Base-by-base conservation (phyloP, 768 basidiomycete genomes). In the Lentinula detonsa region DNA sequence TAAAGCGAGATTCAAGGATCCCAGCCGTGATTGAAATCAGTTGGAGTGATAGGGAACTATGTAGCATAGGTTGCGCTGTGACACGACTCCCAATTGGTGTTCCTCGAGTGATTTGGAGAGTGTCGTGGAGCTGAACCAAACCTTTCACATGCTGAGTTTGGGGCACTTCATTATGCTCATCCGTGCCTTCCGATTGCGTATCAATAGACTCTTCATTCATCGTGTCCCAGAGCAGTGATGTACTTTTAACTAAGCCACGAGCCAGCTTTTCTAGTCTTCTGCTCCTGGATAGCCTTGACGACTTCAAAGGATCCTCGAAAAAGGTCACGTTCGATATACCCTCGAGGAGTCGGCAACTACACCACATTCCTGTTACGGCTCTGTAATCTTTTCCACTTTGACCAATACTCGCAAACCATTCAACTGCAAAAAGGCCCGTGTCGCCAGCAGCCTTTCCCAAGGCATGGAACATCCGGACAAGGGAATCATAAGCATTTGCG, bases 301-400 rank as follows among this genome's bases (percentile, higher is more conserved):
- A 61, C 5, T 13, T 42, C 7, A 68, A 69, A 9, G 69, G 71
- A 52, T 43, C 59, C 1, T 69, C 66, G 23, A 73, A 72, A 8
- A 89, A 71, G 16, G 74, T 76, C 7, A 86, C 67, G 1, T 76
- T 74, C 0, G 82, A 77, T 7, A 88, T 74, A 2, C 96, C 95
- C 66, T 91, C 87, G 61, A 98, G 69, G 0, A 98, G 69, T 33
- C 85, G 81, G 62, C 83, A 82, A 2, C 90, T 88, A 64, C 91
- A 90, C 94, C 94, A 98, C 23, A 95, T 75, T 2, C 93, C 93
- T 0, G 89, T 80, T 1, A 86, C 83, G 16, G 85, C 81, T 28
- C 75, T 74, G 9, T 66, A 71, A 8, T 76, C 78, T 16, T 71
- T 74, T 23, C 82, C 78, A 37, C 72, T 72, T 48, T 76, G 73